Conservation (phyloP, 805 yeast species). For the Cyberlindnera maritima region DNA sequence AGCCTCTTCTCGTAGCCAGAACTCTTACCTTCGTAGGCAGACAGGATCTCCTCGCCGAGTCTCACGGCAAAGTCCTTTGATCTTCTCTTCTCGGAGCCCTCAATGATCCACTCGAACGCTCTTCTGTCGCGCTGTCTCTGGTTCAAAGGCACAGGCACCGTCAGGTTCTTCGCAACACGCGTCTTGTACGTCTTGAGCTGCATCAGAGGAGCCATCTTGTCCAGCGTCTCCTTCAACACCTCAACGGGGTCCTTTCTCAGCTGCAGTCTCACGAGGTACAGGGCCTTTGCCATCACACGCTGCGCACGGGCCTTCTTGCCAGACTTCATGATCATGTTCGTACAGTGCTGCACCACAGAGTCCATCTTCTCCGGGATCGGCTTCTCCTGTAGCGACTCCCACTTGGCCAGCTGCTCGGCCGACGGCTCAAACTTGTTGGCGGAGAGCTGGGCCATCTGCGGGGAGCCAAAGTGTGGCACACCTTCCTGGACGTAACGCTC, state of each 20-base stretch:
- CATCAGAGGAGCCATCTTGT: conserved; percentile 81
- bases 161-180: conserved; percentile 78
- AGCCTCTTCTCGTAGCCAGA: conserved; percentile 82
- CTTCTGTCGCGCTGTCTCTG: conserved; percentile 80
- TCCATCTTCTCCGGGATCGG: conserved; percentile 64
- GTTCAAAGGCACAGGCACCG: conserved; percentile 80
- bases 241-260: conserved; percentile 78
- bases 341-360: conserved; percentile 72
- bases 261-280: conserved; percentile 73
- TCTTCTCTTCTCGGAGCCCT: conserved; percentile 75
- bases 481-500: conserved; percentile 31
- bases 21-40: conserved; percentile 74
- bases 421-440: conserved; percentile 51
- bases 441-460: conserved; percentile 24
- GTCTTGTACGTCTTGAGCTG: conserved; percentile 73
- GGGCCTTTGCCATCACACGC: conserved; percentile 67
- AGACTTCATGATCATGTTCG: conserved; percentile 86
- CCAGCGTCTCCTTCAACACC: conserved; percentile 70
- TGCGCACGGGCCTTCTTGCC: conserved; percentile 86
- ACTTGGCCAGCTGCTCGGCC: conserved; percentile 60
- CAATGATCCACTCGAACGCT: conserved; percentile 90
- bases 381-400: conserved; percentile 43
- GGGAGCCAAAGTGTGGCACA: conserved; percentile 31
- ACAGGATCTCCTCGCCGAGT: conserved; percentile 82
- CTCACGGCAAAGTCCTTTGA: conserved; percentile 83